These are phyloP conservation scores for Heteromeles arbutifolia DNA, from an alignment of 306 rosid genomes.

Conservation along the genomic window DNA sequence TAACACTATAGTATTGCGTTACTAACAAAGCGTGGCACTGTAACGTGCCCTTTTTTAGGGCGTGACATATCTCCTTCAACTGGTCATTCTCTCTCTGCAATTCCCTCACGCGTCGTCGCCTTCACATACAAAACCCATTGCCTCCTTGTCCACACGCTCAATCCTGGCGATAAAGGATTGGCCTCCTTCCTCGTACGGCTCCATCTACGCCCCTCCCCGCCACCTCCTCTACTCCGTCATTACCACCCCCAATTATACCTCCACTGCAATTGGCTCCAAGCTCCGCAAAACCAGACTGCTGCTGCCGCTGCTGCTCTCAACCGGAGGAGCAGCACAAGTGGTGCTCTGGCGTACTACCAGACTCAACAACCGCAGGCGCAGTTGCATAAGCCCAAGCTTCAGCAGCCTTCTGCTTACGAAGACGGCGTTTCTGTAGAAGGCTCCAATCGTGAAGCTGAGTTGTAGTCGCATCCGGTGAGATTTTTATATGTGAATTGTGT, in stretches of 20 bases:
- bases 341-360: conserved; percentile 12
- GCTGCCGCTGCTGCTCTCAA: conserved; percentile 5
- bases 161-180: conserved; percentile 67
- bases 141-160: conserved; percentile 46
- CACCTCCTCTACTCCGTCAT: conserved; percentile 66
- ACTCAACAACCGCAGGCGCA: conserved; percentile 30
- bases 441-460: conserved; percentile 42
- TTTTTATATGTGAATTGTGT: background rate
- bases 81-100: background rate
- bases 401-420: conserved; percentile 48
- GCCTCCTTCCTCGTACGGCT: conserved; percentile 61
- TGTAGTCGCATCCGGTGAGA: conserved; percentile 34
- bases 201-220: conserved; percentile 81
- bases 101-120: background rate
- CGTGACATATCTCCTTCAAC: no score
- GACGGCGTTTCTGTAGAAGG: conserved; percentile 39
- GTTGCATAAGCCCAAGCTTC: conserved; percentile 29
- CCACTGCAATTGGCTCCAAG: conserved; percentile 39
- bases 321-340: conserved; percentile 10
- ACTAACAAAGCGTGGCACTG: no score
- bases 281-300: conserved; percentile 12
- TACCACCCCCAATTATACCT: conserved; percentile 23
- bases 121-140: conserved; percentile 24
- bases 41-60: no score
- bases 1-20: no score